A percentile compares a stretch with the other conserved stretches of the same genome.
phyloP scores from a whole-genome alignment of 305 asterid genomes.

The Solanum hybrid region DNA sequence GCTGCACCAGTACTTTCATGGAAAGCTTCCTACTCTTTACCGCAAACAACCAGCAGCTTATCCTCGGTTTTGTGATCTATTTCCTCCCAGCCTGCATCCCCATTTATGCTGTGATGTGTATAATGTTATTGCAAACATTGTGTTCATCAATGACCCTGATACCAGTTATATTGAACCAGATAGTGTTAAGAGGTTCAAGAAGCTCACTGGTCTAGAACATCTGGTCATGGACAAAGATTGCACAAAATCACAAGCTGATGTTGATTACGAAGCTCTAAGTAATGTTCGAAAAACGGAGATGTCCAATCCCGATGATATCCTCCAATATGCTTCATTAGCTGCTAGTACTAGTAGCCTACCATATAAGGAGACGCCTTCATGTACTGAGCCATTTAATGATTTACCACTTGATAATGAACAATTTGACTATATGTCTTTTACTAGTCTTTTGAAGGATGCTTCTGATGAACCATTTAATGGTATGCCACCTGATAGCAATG shows the following conservation, averaged over 20 bases:
- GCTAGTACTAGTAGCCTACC: neutral
- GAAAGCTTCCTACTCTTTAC: constrained; percentile 27
- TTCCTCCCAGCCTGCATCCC: constrained; percentile 43
- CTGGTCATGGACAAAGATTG: constrained; percentile 29
- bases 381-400: neutral
- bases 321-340: neutral
- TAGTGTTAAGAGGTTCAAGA: constrained; percentile 40
- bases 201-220: constrained; percentile 40
- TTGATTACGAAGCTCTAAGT: constrained; percentile 8
- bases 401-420: neutral
- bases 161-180: constrained; percentile 21
- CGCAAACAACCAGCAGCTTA: constrained; percentile 11
- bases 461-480: constrained; percentile 9
- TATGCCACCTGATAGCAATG: neutral
- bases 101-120: constrained; percentile 9
- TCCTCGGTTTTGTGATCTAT: constrained; percentile 42
- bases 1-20: constrained; percentile 39
- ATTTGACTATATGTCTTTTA: neutral
- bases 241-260: constrained; percentile 11
- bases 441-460: constrained; percentile 1
- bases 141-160: constrained; percentile 36
- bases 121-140: constrained; percentile 33
- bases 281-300: constrained; percentile 11
- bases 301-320: neutral
- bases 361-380: neutral